Conservation (phyloP, 345 rosid genomes). For the Pugionium cornutum region DNA sequence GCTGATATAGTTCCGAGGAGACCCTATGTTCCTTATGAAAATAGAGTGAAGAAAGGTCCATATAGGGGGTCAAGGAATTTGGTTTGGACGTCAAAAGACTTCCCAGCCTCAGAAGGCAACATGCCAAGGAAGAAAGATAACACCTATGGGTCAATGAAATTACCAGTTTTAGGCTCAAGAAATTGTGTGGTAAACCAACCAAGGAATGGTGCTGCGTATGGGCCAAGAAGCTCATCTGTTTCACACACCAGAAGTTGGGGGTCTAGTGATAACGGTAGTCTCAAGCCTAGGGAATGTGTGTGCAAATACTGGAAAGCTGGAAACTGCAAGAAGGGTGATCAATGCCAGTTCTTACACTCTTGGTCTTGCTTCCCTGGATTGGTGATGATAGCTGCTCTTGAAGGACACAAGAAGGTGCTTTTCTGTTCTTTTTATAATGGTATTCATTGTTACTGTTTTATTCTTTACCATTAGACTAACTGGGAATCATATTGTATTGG, state of each 20-base stretch:
- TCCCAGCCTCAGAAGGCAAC: slow-evolving; percentile 13
- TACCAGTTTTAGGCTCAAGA: slow-evolving; percentile 16
- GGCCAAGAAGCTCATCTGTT: slow-evolving; percentile 10
- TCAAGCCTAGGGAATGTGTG: slow-evolving; percentile 5
- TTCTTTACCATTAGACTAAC: not conserved
- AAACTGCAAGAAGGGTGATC: slow-evolving; percentile 39
- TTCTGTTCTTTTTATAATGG: not conserved
- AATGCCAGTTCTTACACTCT: slow-evolving; percentile 40
- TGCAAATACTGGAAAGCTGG: slow-evolving; percentile 41
- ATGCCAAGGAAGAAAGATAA: slow-evolving; percentile 8
- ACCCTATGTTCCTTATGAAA: slow-evolving; percentile 16
- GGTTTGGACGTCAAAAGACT: slow-evolving; percentile 35
- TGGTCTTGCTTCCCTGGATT: slow-evolving; percentile 36
- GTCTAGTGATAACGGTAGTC: slow-evolving; percentile 7
- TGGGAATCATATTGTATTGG: not conserved
- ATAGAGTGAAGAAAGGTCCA: slow-evolving; percentile 16
- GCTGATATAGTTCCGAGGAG: slow-evolving; percentile 32
- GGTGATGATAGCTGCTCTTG: slow-evolving; percentile 35
- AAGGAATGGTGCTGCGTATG: not conserved
- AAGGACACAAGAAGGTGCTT: slow-evolving; percentile 41
- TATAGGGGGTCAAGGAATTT: slow-evolving; percentile 32
- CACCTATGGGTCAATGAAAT: not conserved
- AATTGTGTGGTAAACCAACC: slow-evolving; percentile 5
- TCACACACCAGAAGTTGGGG: slow-evolving; percentile 16
- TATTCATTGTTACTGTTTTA: not conserved